A percentile compares a stretch with the other conserved stretches of the same genome.
Evolutionary conservation across 164 flowering plant species (phyloP).

Genomic region (grape (Vitis vinifera)): ASM3070453v1 NC_081807.1:7708001-7708500

Average conservation of each 20-base stretch:
- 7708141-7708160: no score
- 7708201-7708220: conserved; percentile 17
- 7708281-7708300: conserved; percentile 39
- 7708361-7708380: conserved; percentile 40
- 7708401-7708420: conserved; percentile 24
- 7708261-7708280: conserved; percentile 49
- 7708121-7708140: no score
- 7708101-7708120: no score
- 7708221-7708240: conserved; percentile 8
- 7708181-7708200: background rate
- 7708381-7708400: conserved; percentile 9
- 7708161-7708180: background rate
- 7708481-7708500: conserved; percentile 11
- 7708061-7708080: no score
- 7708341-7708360: conserved; percentile 46
- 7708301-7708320: conserved; percentile 16
- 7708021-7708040: no score
- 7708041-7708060: no score
- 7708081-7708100: no score
- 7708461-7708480: conserved; percentile 10
- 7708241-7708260: conserved; percentile 23
- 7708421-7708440: conserved; percentile 23
- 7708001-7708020: no score
- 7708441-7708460: background rate
- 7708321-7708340: conserved; percentile 24